A percentile compares a stretch with the other conserved stretches of the same genome.
Conservation (phyloP, 805 yeast genomes). For the Saccharomyces jurei region DNA sequence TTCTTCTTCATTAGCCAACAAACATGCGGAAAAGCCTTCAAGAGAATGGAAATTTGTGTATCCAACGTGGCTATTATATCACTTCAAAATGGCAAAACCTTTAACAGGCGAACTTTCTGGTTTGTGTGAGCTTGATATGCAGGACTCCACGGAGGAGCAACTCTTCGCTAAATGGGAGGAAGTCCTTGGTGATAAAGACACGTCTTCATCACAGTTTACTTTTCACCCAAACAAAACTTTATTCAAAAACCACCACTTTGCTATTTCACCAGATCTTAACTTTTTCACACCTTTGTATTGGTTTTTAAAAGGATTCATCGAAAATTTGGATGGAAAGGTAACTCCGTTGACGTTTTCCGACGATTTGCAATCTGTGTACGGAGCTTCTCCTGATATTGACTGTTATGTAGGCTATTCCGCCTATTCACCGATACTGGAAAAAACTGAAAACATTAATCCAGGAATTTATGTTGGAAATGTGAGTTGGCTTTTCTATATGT, state of each 20-base stretch:
- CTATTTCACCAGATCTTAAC: constrained; percentile 46
- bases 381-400: constrained; percentile 20
- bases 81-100: constrained; percentile 40
- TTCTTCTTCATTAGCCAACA: background rate
- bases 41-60: constrained; percentile 41
- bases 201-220: background rate
- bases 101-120: constrained; percentile 10
- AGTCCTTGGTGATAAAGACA: constrained; percentile 6
- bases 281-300: constrained; percentile 38
- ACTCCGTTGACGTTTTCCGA: constrained; percentile 2
- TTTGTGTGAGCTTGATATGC: background rate
- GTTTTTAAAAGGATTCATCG: constrained; percentile 39
- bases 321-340: constrained; percentile 47
- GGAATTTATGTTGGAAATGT: constrained; percentile 50
- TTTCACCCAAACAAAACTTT: constrained; percentile 17
- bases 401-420: constrained; percentile 58
- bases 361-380: constrained; percentile 9
- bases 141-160: background rate
- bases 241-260: constrained; percentile 41
- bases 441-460: background rate
- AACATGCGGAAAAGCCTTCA: background rate
- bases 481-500: constrained; percentile 67
- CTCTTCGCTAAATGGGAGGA: constrained; percentile 8
- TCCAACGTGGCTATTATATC: constrained; percentile 76
- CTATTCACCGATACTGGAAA: constrained; percentile 25